Base-by-base conservation (phyloP, 1,284 basidiomycete species). In the Apiotrichum porosum region DNA sequence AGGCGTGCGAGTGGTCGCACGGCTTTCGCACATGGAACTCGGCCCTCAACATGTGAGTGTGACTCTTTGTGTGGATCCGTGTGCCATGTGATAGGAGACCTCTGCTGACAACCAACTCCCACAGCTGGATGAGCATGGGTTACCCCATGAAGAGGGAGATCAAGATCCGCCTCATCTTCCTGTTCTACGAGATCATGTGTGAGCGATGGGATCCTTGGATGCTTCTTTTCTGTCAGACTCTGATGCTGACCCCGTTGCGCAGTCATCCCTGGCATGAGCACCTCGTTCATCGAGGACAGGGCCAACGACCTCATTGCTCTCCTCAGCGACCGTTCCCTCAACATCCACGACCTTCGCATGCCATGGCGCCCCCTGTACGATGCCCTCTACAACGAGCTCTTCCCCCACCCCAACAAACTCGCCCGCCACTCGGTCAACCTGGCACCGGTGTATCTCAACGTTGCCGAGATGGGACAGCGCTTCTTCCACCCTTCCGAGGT, bases 401-500 rank as follows among this genome's bases (percentile, higher is more conserved):
- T 91, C 69, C 79, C 90, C 41, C 87, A 83, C 51, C 80, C 87
- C 56, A 78, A 87, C 51, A 85, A 88, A 66, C 88, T 87, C 51
- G 84, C 88, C 71, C 83, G 87, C 61, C 85, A 81, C 82, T 83
- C 65, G 52, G 80, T 77, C 34, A 53, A 56, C 45, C 62, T 65
- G n/a, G 61, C 62, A n/a, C 58, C 60, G 6, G 54, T 57, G 53
- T 85, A 91, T 77, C 85, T 90, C 22, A 88, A 86, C 65, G 80
- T 97, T 52, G 87, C 90, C 30, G 85, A 90, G 57, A 80, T 80
- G 58, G 80, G 83, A 33, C 84, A 87, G 58, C 79, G 87, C 37
- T 97, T 97, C 79, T 97, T 93, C 73, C 85, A 92, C 60, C 87
- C 92, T 9, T 81, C 83, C 43, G 87, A 90, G 41, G 86, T 87